Conservation (phyloP, 1,284 basidiomycete genomes). For the Farysia itapuensis region DNA sequence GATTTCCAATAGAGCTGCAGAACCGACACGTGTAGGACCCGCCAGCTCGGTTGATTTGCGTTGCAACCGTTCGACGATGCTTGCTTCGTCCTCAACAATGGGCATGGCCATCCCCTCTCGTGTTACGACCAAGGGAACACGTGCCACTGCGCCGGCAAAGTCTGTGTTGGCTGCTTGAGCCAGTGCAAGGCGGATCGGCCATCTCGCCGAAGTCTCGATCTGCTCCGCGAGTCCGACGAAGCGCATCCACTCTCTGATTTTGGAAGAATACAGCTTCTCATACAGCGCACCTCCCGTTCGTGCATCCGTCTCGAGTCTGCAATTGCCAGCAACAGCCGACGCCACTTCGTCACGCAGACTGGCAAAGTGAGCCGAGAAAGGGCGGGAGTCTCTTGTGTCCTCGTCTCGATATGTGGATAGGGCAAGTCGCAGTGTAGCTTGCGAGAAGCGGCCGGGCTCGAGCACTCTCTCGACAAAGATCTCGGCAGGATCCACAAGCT, state of each 20-base stretch:
- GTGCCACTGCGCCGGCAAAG: neutral
- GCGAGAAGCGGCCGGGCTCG: slow-evolving; percentile 48
- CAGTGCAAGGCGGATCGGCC: slow-evolving; percentile 39
- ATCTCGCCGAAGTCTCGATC: slow-evolving; percentile 46
- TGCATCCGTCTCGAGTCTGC: slow-evolving; percentile 35
- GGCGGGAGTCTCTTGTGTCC: slow-evolving; percentile 4
- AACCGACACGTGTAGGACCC: neutral
- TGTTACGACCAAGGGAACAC: slow-evolving; percentile 32
- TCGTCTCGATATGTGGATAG: slow-evolving; percentile 22
- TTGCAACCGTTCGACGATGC: slow-evolving; percentile 31
- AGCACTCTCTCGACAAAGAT: slow-evolving; percentile 47
- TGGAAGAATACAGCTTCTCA: slow-evolving; percentile 29
- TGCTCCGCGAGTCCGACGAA: slow-evolving; percentile 49
- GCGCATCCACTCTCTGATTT: slow-evolving; percentile 48
- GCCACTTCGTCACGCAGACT: slow-evolving; percentile 37
- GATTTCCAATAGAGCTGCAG: slow-evolving; percentile 1
- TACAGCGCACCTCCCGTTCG: slow-evolving; percentile 30
- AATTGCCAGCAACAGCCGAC: slow-evolving; percentile 20
- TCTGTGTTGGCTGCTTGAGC: slow-evolving; percentile 1
- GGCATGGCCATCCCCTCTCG: slow-evolving; percentile 38
- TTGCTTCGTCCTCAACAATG: slow-evolving; percentile 32
- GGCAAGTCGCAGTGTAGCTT: slow-evolving; percentile 26
- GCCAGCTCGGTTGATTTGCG: slow-evolving; percentile 3
- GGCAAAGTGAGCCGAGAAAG: slow-evolving; percentile 8
- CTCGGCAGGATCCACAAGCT: slow-evolving; percentile 22